Evolutionary conservation across 2,329 filamentous ascomycete genomes (phyloP).

Genomic region (Ascochyta viciae-villosae): DNA sequence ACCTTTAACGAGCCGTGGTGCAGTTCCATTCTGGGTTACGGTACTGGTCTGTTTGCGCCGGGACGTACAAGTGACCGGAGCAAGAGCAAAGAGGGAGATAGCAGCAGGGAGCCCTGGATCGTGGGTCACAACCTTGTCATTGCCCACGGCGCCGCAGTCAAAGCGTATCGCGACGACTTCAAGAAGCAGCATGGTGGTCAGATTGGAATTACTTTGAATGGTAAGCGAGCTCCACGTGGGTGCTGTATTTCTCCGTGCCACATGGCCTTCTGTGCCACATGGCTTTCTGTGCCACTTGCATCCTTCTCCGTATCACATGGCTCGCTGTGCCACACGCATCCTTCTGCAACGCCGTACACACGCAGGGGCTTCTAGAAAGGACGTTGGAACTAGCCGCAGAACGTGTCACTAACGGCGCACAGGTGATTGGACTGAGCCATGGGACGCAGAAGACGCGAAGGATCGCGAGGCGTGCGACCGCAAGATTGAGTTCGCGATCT

Average conservation of each 20-base stretch:
- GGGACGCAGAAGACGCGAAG: conserved; percentile 76
- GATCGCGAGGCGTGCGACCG: conserved; percentile 79
- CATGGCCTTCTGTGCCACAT: conserved; percentile 8
- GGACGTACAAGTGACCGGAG: conserved; percentile 79
- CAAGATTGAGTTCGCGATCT: conserved; percentile 86
- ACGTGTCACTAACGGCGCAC: conserved; percentile 5
- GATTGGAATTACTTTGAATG: conserved; percentile 89
- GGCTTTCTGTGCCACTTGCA: conserved; percentile 7
- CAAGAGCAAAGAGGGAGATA: conserved; percentile 75
- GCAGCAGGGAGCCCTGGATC: conserved; percentile 79
- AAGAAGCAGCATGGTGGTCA: conserved; percentile 74
- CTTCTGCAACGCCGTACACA: conserved; percentile 3
- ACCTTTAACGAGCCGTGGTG: conserved; percentile 94
- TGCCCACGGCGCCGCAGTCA: conserved; percentile 81
- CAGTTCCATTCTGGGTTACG: conserved; percentile 81
- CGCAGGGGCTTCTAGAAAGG: conserved; percentile 8
- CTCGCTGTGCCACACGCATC: conserved; percentile 1
- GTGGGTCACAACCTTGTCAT: conserved; percentile 82
- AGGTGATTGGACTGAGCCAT: conserved; percentile 82
- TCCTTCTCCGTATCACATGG: background rate
- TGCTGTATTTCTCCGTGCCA: conserved; percentile 18
- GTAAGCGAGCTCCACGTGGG: conserved; percentile 51
- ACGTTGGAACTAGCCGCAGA: background rate
- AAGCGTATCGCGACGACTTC: conserved; percentile 83
- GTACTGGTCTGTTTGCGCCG: conserved; percentile 78